Base-by-base conservation (phyloP, 257 asterid genomes). In the Solanum chilense region DNA sequence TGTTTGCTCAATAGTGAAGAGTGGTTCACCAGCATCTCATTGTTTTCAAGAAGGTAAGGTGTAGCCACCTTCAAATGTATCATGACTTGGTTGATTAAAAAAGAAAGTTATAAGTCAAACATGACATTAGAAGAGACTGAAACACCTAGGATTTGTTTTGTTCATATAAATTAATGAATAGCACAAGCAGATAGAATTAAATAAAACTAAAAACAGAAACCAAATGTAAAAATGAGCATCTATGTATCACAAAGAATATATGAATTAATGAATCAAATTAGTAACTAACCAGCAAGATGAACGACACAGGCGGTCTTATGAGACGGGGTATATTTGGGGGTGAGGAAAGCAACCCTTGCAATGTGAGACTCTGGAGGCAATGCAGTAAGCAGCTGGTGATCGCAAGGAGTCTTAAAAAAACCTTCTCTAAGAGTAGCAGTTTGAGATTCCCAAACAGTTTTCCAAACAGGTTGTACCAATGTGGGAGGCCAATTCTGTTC, bases 281-380 rank as follows among this genome's bases (percentile, higher is more conserved):
- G 35, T 33, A 91, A 97, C 99, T 47, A 91, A 97, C 99, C 99
- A 85, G 99, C 99, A 87, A 97, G 99, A 91, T 96, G 99, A 91
- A 97, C 96, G 87, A 97, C 99, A 91, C 99, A 97, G 39, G 99
- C 93, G 95, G 92, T 90, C 87, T 90, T 94, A 12, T 94, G 93
- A 1, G 97, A 92, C 15, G 92, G 91, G 52, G 86, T 92, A 60
- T 9, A 92, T 86, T 93, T 97, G 2, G 99, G 99, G 9, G 93
- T 77, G 85, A 97, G 99, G 84, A 95, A 97, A 80, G 98, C 95
- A 87, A 97, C 98, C 80, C 99, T 92, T 12, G 97, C 99, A 27
- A 86, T 93, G 87, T 92, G 99, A 88, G 98, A 86, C 92, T 97
- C 99, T 33, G 94, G 95, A 42, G 99, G 99, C 95, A 97, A 93